A percentile compares a stretch with the other conserved stretches of the same genome.
Conservation (phyloP, 2,329 filamentous ascomycete species). For the Penicillium expansum region DNA sequence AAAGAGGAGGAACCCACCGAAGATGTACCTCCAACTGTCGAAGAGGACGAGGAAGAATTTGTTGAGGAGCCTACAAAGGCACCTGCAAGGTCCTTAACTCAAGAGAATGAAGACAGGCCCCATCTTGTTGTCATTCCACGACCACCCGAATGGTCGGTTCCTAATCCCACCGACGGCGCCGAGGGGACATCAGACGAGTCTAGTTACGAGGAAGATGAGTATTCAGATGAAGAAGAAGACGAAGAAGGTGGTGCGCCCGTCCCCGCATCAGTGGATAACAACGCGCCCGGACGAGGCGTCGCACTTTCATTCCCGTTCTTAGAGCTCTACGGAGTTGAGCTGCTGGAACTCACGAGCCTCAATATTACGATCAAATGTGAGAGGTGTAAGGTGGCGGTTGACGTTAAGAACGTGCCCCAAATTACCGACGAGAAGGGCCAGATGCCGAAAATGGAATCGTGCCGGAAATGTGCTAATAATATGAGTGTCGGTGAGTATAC, state of each 20-base stretch:
- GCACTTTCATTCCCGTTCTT: conserved; percentile 74
- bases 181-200: conserved; percentile 42
- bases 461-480: conserved; percentile 55
- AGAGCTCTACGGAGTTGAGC: conserved; percentile 73
- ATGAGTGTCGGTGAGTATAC: conserved; percentile 45
- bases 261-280: conserved; percentile 32
- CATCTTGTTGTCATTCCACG: conserved; percentile 71
- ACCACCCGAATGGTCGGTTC: conserved; percentile 70
- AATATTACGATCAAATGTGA: conserved; percentile 73
- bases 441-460: conserved; percentile 47
- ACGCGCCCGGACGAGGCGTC: conserved; percentile 64
- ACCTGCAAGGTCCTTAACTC: conserved; percentile 1
- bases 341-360: conserved; percentile 66
- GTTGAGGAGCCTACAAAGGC: conserved; percentile 13
- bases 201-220: conserved; percentile 48
- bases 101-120: conserved; percentile 49
- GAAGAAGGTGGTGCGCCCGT: conserved; percentile 40
- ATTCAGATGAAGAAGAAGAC: conserved; percentile 45
- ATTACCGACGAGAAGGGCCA: conserved; percentile 44
- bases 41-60: conserved; percentile 11
- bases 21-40: conserved; percentile 1
- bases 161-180: conserved; percentile 32
- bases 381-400: conserved; percentile 71
- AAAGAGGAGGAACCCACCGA: conserved; percentile 14
- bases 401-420: conserved; percentile 65